phyloP scores from a whole-genome alignment of 2,329 filamentous ascomycete species.

The Aplosporella prunicola region DNA sequence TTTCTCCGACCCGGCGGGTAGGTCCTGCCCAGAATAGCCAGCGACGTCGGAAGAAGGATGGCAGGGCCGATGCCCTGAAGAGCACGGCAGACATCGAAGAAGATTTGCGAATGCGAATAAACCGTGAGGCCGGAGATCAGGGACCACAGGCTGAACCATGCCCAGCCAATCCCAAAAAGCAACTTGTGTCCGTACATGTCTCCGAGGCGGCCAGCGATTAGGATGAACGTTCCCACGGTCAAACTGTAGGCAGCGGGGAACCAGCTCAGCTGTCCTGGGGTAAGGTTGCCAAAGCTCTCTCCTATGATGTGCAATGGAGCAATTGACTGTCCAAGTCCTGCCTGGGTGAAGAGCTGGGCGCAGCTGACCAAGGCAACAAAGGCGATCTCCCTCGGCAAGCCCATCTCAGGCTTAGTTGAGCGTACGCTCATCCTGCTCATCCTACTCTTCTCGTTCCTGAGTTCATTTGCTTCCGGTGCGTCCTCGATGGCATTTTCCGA shows the following conservation, averaged over 20 bases:
- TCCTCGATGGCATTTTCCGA: too few species aligned
- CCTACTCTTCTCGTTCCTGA: too few species aligned
- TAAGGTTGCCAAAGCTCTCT: constrained; percentile 29
- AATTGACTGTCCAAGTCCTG: constrained; percentile 27
- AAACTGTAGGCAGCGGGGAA: constrained; percentile 40
- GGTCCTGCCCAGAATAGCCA: constrained; percentile 51
- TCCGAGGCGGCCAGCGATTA: constrained; percentile 40
- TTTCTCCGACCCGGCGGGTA: constrained; percentile 51
- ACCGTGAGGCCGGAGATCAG: constrained; percentile 36
- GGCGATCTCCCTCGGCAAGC: constrained; percentile 11
- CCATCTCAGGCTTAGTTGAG: constrained; percentile 1
- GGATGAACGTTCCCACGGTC: constrained; percentile 43
- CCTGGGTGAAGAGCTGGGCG: constrained; percentile 34
- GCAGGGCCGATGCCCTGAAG: constrained; percentile 49
- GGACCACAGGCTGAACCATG: constrained; percentile 42
- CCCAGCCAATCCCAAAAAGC: constrained; percentile 40
- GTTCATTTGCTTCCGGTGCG: too few species aligned
- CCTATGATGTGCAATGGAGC: constrained; percentile 36
- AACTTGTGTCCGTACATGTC: constrained; percentile 43
- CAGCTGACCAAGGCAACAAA: constrained; percentile 13
- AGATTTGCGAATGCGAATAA: constrained; percentile 29
- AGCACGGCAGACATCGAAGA: constrained; percentile 26
- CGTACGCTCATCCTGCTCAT: background rate
- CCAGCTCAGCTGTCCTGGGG: constrained; percentile 38
- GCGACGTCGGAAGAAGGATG: constrained; percentile 52